Conservation (phyloP, 2,329 filamentous ascomycete species). For the Pseudogymnoascus sp. region DNA sequence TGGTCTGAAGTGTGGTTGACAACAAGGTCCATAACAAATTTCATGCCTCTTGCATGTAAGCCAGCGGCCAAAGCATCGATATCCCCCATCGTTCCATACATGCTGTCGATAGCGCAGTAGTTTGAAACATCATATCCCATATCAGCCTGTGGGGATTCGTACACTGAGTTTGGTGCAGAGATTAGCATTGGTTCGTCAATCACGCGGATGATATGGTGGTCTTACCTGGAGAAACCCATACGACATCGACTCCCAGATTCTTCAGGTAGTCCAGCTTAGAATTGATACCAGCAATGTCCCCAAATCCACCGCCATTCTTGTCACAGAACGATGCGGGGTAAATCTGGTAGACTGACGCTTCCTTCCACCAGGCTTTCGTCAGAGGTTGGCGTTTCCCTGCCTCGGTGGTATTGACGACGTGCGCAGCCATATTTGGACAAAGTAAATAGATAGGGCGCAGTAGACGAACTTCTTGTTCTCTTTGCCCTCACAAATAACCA, state of each 20-base stretch:
- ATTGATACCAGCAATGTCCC: constrained; percentile 52
- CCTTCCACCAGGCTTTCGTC: constrained; percentile 7
- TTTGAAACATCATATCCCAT: constrained; percentile 65
- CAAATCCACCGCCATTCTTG: constrained; percentile 49
- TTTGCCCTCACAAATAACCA: not conserved
- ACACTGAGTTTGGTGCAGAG: constrained; percentile 34
- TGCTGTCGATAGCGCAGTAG: constrained; percentile 55
- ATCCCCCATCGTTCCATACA: constrained; percentile 60
- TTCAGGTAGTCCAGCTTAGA: constrained; percentile 52
- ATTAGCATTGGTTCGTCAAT: not conserved
- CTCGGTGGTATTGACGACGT: not conserved
- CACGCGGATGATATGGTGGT: not conserved
- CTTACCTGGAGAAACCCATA: constrained; percentile 52
- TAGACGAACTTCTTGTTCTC: not conserved
- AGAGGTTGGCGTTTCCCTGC: not conserved
- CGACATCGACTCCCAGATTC: constrained; percentile 49
- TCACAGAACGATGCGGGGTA: constrained; percentile 50
- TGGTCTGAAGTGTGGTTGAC: constrained; percentile 58
- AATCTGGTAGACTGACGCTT: constrained; percentile 41
- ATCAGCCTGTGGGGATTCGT: constrained; percentile 53
- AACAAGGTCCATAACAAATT: constrained; percentile 61
- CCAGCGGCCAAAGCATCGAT: constrained; percentile 52
- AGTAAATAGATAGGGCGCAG: not conserved
- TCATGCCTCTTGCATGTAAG: constrained; percentile 52
- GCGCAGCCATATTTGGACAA: not conserved